Evolutionary conservation across 164 flowering plant species (phyloP).

Genomic region (Berberis vulgaris): DNA sequence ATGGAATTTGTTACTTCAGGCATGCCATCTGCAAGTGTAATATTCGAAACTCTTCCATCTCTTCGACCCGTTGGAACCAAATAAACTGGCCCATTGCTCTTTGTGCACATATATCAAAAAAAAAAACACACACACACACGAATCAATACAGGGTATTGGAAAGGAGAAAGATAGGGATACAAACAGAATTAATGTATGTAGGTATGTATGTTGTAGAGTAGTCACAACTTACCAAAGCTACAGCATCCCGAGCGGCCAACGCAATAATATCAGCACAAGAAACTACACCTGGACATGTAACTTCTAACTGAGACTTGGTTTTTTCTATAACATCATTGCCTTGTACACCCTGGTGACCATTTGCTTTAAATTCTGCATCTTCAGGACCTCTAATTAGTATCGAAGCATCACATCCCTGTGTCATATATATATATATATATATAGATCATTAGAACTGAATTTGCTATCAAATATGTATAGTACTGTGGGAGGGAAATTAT

Average conservation of each 20-base stretch:
- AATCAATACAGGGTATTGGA: not conserved
- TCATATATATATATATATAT: not conserved
- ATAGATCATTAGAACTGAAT: not conserved
- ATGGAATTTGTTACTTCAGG: conserved; percentile 59
- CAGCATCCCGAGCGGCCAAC: conserved; percentile 49
- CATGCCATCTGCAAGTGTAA: conserved; percentile 42
- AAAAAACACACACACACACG: not conserved
- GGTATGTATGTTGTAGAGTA: no score
- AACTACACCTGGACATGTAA: conserved; percentile 34
- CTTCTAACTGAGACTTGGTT: conserved; percentile 41
- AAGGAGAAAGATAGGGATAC: not conserved
- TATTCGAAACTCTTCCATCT: conserved; percentile 51
- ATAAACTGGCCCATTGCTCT: conserved; percentile 58
- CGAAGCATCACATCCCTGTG: conserved; percentile 83
- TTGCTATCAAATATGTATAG: not conserved
- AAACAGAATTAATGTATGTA: not conserved
- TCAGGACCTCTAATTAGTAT: conserved; percentile 43
- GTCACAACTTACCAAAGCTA: conserved; percentile 25
- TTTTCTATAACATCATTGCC: conserved; percentile 44
- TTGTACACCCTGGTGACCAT: conserved; percentile 53
- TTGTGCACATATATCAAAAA: not conserved
- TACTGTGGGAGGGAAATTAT: conserved; percentile 12
- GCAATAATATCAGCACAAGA: conserved; percentile 62
- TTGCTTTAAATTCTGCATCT: conserved; percentile 36
- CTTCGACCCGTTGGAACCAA: conserved; percentile 64